These are phyloP conservation scores for Durio zibethinus DNA, from an alignment of 345 rosid species.

Conservation along the genomic window DNA sequence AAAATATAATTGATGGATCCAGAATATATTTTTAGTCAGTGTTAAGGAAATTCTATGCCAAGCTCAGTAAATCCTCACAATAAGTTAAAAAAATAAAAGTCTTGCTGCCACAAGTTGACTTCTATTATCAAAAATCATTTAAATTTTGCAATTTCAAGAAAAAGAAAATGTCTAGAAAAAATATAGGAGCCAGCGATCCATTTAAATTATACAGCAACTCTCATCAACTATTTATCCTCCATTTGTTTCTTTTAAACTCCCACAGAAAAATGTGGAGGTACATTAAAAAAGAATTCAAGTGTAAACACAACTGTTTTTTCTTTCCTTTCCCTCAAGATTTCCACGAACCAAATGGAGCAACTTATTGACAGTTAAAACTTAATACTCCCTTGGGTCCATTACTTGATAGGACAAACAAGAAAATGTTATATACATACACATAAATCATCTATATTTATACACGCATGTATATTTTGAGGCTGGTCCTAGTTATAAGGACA, in stretches of 20 bases:
- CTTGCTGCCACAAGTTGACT: neutral
- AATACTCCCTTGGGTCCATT: neutral
- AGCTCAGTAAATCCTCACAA: neutral
- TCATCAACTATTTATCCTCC: neutral
- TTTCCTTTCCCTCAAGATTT: neutral
- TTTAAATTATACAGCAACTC: neutral
- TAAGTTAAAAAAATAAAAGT: neutral
- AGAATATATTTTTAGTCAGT: neutral
- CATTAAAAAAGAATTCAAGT: neutral
- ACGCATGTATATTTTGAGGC: neutral
- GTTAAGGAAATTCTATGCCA: neutral
- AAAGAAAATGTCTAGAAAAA: neutral
- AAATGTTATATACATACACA: neutral
- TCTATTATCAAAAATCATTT: neutral
- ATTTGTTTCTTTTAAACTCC: neutral
- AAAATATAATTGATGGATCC: neutral
- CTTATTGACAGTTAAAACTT: neutral
- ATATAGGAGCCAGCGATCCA: neutral
- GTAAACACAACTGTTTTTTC: neutral
- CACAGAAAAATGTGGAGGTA: neutral
- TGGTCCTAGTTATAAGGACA: neutral
- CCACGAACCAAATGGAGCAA: neutral
- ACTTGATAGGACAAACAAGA: neutral
- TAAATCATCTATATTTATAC: neutral
- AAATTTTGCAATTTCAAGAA: neutral